phyloP scores from a whole-genome alignment of 2,329 filamentous ascomycete species.

The Pestalotiopsis sp. region DNA sequence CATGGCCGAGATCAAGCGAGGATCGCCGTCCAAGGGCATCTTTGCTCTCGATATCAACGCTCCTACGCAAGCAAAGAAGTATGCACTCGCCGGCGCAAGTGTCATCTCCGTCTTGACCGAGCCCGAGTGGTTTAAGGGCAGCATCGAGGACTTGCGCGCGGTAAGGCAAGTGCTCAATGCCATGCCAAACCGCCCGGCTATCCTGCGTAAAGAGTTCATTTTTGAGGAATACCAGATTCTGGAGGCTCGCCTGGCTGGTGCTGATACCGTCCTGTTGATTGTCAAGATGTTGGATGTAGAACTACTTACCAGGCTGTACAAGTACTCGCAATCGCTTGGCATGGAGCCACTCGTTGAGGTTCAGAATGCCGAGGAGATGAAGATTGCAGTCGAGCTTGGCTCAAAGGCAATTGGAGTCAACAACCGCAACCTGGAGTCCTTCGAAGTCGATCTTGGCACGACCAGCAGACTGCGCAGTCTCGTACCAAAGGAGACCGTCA shows the following conservation, averaged over 20 bases:
- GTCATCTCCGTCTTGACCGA: conserved; percentile 98
- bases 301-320: conserved; percentile 77
- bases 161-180: conserved; percentile 88
- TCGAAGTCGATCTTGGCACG: conserved; percentile 93
- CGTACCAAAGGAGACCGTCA: conserved; percentile 82
- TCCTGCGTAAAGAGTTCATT: conserved; percentile 94
- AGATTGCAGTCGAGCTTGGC: conserved; percentile 81
- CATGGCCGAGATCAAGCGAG: conserved; percentile 97
- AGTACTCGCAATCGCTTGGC: conserved; percentile 84
- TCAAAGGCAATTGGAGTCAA: conserved; percentile 95
- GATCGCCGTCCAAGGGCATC: conserved; percentile 92
- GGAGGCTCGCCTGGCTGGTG: conserved; percentile 88
- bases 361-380: conserved; percentile 92
- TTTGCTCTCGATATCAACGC: conserved; percentile 89
- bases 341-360: conserved; percentile 99
- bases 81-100: conserved; percentile 91
- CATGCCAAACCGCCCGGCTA: conserved; percentile 89
- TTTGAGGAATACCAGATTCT: conserved; percentile 99
- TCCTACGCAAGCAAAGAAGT: conserved; percentile 85
- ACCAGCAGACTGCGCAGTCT: conserved; percentile 86
- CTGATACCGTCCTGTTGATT: conserved; percentile 92
- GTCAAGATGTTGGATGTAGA: conserved; percentile 93
- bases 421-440: conserved; percentile 94
- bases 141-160: conserved; percentile 86
- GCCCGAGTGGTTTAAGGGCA: conserved; percentile 99